These are phyloP conservation scores for Dacryopinax spathularia DNA, from an alignment of 768 basidiomycete genomes.

Conservation along the genomic window DNA sequence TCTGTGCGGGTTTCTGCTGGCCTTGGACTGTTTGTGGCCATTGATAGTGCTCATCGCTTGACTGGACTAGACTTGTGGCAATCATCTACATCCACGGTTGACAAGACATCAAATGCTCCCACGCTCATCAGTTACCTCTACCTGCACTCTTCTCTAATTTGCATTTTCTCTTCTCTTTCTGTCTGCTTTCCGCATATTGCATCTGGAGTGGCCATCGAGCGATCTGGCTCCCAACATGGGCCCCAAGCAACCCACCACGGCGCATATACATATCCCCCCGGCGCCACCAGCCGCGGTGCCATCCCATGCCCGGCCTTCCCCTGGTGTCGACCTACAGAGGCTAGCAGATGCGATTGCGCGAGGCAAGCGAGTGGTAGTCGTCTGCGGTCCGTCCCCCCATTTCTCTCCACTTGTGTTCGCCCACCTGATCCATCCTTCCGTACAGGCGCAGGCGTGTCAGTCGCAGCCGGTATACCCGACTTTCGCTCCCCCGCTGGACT, in stretches of 20 bases:
- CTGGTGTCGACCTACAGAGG: constrained; percentile 7
- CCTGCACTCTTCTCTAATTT: not conserved
- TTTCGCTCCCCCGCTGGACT: constrained; percentile 71
- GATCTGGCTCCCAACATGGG: not conserved
- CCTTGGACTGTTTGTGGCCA: too few species aligned
- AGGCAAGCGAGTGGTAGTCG: constrained; percentile 70
- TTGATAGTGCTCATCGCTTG: too few species aligned
- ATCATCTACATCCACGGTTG: too few species aligned
- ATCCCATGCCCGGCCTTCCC: not conserved
- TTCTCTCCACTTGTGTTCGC: not conserved
- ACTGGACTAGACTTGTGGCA: too few species aligned
- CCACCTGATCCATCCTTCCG: not conserved
- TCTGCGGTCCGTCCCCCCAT: constrained; percentile 49
- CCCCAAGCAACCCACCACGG: not conserved
- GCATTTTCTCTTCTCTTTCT: not conserved
- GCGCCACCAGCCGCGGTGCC: not conserved
- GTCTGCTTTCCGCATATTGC: not conserved
- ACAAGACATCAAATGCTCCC: too few species aligned
- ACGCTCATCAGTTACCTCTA: too few species aligned
- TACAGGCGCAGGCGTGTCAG: constrained; percentile 76
- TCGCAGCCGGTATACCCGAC: constrained; percentile 78
- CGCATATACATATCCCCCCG: not conserved
- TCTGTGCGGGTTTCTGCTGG: too few species aligned
- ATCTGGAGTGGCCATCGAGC: not conserved
- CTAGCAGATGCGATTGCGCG: constrained; percentile 43